phyloP scores from a whole-genome alignment of 2,329 filamentous ascomycete species.

The Corniculantispora saksenae region DNA sequence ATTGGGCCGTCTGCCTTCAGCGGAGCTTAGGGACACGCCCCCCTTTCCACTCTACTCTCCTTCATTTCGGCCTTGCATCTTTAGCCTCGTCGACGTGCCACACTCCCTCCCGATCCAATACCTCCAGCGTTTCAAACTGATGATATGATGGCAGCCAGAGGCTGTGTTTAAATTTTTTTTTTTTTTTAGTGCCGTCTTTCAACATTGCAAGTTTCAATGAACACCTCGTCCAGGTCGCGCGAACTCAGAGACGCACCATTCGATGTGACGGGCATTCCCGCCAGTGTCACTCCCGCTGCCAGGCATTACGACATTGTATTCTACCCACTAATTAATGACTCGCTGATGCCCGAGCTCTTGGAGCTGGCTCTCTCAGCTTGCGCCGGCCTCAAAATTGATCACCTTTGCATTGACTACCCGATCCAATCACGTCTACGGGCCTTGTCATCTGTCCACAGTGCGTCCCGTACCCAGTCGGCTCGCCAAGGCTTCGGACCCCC shows the following conservation, averaged over 20 bases:
- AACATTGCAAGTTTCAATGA: no score
- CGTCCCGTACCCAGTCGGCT: neutral
- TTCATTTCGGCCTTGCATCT: slow-evolving; percentile 1
- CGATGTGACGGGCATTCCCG: neutral
- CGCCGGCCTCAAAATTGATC: neutral
- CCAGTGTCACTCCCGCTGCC: no score
- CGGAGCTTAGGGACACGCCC: slow-evolving; percentile 4
- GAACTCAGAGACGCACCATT: neutral
- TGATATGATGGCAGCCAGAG: neutral
- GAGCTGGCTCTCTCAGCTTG: neutral
- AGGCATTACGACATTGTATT: neutral
- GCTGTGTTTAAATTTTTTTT: no score
- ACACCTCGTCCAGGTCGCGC: no score
- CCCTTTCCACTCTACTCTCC: neutral
- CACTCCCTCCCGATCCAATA: slow-evolving; percentile 3
- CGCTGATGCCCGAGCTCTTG: neutral
- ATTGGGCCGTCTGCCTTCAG: neutral
- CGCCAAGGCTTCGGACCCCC: neutral
- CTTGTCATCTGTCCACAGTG: neutral
- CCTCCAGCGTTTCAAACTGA: slow-evolving; percentile 10
- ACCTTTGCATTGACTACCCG: neutral
- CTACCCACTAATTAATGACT: neutral
- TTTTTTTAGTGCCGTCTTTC: neutral
- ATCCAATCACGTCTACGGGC: neutral
- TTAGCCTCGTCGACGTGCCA: neutral